Percentiles rank a stretch among this genome's conserved stretches.
Conservation (phyloP, 805 yeast species). For the Yarrowia divulgata region DNA sequence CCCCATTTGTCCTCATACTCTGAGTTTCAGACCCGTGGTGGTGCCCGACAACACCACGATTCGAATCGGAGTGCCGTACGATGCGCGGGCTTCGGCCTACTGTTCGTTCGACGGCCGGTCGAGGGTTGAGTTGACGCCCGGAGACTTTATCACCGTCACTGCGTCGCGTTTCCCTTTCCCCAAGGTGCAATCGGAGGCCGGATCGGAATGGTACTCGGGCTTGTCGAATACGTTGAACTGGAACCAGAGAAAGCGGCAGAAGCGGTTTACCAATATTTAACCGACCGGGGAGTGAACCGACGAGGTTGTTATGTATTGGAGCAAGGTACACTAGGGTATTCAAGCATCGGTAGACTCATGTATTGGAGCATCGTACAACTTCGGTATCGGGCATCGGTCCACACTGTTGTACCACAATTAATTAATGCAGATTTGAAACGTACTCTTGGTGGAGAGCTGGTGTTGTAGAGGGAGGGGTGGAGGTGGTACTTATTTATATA, state of each 20-base stretch:
- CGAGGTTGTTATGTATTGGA: not conserved
- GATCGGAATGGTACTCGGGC: slow-evolving; percentile 76
- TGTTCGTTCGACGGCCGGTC: slow-evolving; percentile 95
- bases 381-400: too few species aligned
- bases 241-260: slow-evolving; percentile 91
- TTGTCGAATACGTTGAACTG: slow-evolving; percentile 88
- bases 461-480: too few species aligned
- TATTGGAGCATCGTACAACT: too few species aligned
- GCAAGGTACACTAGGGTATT: too few species aligned
- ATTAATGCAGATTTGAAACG: too few species aligned
- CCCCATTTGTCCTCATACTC: slow-evolving; percentile 89
- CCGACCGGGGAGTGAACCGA: not conserved
- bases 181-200: slow-evolving; percentile 67
- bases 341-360: not conserved
- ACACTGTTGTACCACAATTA: too few species aligned
- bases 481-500: too few species aligned
- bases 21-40: slow-evolving; percentile 87
- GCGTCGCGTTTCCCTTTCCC: slow-evolving; percentile 96
- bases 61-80: slow-evolving; percentile 79
- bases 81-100: slow-evolving; percentile 92
- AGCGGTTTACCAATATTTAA: slow-evolving; percentile 59
- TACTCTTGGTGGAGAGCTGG: too few species aligned
- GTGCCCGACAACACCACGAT: slow-evolving; percentile 87
- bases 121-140: slow-evolving; percentile 78
- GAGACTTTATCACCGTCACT: slow-evolving; percentile 83